Percentiles rank a stretch among this genome's conserved stretches.
These are phyloP conservation scores for Solidago caesia DNA, from an alignment of 129 eudicot species.

Conservation along the genomic window DNA sequence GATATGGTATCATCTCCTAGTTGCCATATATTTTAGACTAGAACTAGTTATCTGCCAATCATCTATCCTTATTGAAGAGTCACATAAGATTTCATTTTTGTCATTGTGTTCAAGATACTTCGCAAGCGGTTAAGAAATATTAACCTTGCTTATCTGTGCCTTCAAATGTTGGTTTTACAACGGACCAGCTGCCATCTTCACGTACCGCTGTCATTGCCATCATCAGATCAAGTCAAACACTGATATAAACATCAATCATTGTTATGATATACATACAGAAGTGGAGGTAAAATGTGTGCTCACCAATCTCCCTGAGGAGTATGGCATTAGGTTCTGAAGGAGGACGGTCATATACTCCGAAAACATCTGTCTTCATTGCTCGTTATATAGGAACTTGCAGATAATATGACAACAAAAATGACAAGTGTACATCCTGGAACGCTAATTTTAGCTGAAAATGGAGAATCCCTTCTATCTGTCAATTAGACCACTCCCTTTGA, in stretches of 20 bases:
- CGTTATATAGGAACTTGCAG: conserved; percentile 4
- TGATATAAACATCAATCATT: background rate
- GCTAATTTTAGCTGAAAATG: conserved; percentile 11
- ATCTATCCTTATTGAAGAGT: background rate
- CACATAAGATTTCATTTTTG: background rate
- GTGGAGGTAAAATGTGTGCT: conserved; percentile 20
- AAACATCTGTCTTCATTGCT: conserved; percentile 77
- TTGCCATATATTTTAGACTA: background rate
- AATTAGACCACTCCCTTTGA: background rate
- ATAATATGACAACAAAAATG: background rate
- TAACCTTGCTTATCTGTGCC: conserved; percentile 60
- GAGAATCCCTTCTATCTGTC: background rate
- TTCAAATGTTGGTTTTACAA: conserved; percentile 57
- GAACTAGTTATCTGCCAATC: background rate
- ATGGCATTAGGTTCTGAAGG: conserved; percentile 82
- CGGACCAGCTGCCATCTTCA: conserved; percentile 89
- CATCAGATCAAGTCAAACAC: conserved; percentile 16
- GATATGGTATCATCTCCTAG: background rate
- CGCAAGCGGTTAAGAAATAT: conserved; percentile 12
- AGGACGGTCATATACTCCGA: conserved; percentile 92
- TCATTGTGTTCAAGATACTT: background rate
- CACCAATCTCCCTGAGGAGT: conserved; percentile 87
- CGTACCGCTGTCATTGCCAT: conserved; percentile 62
- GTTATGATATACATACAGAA: background rate
- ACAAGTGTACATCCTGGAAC: background rate